Conservation (phyloP, 2,329 filamentous ascomycete species). For the Xylariaceae sp. region DNA sequence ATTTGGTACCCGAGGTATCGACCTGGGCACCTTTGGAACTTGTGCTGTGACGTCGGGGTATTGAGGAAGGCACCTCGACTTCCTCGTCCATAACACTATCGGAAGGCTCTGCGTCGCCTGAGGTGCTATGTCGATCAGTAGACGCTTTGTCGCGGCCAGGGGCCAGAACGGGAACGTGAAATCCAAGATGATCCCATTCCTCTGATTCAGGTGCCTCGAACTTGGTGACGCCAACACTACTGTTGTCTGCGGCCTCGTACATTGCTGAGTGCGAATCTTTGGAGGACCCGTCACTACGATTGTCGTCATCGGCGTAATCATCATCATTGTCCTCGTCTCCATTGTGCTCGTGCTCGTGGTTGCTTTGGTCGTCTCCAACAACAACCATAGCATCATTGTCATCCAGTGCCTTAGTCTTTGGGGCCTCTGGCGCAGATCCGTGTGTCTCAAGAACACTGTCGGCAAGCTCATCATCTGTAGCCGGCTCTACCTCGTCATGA, state of each 20-base stretch:
- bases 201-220: neutral
- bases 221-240: neutral
- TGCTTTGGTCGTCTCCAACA: neutral
- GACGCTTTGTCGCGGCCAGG: neutral
- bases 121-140: neutral
- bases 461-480: no score
- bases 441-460: no score
- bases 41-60: slow-evolving; percentile 7
- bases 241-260: neutral
- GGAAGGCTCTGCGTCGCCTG: neutral
- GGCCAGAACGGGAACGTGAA: neutral
- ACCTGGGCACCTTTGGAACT: neutral
- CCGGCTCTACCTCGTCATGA: no score
- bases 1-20: slow-evolving; percentile 4
- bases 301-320: neutral
- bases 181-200: neutral
- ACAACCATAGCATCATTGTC: no score
- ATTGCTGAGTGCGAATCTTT: neutral
- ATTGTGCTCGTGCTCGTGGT: neutral
- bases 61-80: slow-evolving; percentile 14
- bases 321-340: neutral
- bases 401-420: no score
- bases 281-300: neutral
- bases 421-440: no score
- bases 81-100: slow-evolving; percentile 2